Evolutionary conservation across 129 eudicot genomes (phyloP), one percentile per base, ranked within the genome.

Genomic region (Glebionis coronaria): DNA sequence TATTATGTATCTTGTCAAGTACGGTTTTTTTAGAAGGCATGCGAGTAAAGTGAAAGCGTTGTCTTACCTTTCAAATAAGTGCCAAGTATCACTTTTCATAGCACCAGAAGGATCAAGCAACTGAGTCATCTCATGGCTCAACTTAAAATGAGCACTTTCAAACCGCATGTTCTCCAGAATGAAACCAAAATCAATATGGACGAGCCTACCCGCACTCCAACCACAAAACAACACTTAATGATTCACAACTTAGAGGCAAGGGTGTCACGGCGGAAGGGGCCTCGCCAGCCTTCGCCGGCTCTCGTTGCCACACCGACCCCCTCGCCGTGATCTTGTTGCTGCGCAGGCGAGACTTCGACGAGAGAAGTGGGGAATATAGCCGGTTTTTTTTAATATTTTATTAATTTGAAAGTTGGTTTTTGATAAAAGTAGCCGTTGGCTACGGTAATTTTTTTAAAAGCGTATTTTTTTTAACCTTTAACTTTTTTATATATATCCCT

Each of bases 81-180:
- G 65, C 99, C 99, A 94, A 11, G 97, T 82, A 71, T 94, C 99
- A 69, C 97, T 89, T 81, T 84, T 94, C 99, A 94, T 94, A 38
- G 84, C 81, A 27, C 99, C 99, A 44, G 99, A 94, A 56, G 99
- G 99, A 71, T 94, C 99, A 47, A 94, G 95, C 67, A 94, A 80
- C 79, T 94, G 99, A 58, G 99, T 94, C 99, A 94, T 94, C 75
- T 94, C 97, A 35, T 94, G 99, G 65, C 99, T 94, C 68, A 94
- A 82, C 78, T 94, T 94, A 69, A 94, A 94, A 79, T 94, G 97
- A 57, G 99, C 99, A 75, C 90, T 94, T 78, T 94, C 99, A 68
- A 94, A 94, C 68, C 99, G 92, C 99, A 94, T 89, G 63, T 94
- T 94, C 83, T 94, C 99, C 56, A 94, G 76, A 56, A 94, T 94